Base-by-base conservation (phyloP, 352 stramenopile species). In the Elongisporangium prolatum region DNA sequence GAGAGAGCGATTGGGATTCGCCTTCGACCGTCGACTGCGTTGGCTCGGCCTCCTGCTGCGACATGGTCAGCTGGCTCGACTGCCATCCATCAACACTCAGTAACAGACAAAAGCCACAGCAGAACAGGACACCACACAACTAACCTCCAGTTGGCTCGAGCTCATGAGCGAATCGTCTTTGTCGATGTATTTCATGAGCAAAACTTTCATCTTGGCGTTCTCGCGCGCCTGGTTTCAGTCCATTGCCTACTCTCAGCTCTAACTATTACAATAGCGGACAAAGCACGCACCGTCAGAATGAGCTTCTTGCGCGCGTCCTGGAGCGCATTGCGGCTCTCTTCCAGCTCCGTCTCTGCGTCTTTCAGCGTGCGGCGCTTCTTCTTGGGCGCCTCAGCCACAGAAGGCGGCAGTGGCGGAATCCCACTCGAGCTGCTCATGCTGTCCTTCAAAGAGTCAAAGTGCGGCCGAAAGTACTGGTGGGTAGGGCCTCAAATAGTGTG, bases 161-260 rank as follows among this genome's bases (percentile, higher is more conserved):
- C 77, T 82, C 52, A 91, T 54, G 24, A 95, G 65, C 57, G 82
- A 89, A 57, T 93, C 78, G 60, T 93, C 85, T 54, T 87, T 88
- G 20, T 95, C 80, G 50, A 95, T 90, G 71, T 95, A 93, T 52
- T 88, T 89, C 78, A 91, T 84, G 21, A 95, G 69, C 56, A 93
- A 50, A 59, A 93, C 84, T 59, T 89, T 91, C 76, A 93, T 91
- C 68, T 91, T 91, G 54, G 85, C 85, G 59, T 93, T 93, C 60
- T 95, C 85, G 20, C 83, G 71, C 18, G 84, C 84, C 79, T 91
- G 51, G 2, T 40, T 34, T 18, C 20, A 20, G 18, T 50, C 40
- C 20, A 47, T n/a, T n/a, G n/a, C n/a, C n/a, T n/a, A 37, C 25
- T 50, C 21, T 22, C 1, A 3, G 60, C n/a, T n/a, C n/a, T n/a